Conservation (phyloP, 1,139 yeast genomes). For the Blastobotrys capitulatus region DNA sequence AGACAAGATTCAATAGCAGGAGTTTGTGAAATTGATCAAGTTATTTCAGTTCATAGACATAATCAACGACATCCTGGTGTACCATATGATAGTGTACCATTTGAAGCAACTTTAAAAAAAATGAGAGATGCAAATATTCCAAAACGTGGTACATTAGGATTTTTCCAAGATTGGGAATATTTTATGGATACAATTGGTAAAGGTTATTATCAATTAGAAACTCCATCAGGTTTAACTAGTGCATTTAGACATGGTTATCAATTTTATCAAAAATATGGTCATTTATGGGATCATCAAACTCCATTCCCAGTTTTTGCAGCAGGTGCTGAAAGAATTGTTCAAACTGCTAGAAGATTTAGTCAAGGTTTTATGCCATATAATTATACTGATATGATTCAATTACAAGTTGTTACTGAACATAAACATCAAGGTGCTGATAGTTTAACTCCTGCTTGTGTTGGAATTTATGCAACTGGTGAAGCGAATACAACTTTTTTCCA, state of each 20-base stretch:
- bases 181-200: slow-evolving; percentile 30
- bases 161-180: slow-evolving; percentile 36
- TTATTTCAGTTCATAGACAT: too few species aligned
- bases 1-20: too few species aligned
- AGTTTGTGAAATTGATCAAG: too few species aligned
- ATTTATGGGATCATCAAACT: slow-evolving; percentile 34
- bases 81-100: too few species aligned
- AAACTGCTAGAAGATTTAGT: slow-evolving; percentile 38
- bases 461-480: slow-evolving; percentile 12
- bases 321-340: slow-evolving; percentile 37
- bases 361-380: slow-evolving; percentile 39
- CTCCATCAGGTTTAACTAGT: slow-evolving; percentile 29
- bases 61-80: too few species aligned
- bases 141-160: slow-evolving; percentile 33
- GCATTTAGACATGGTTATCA: slow-evolving; percentile 31
- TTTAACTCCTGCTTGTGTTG: slow-evolving; percentile 33
- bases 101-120: slow-evolving; percentile 12
- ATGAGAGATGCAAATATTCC: slow-evolving; percentile 7
- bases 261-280: slow-evolving; percentile 34
- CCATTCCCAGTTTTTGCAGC: slow-evolving; percentile 37
- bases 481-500: slow-evolving; percentile 17
- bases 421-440: slow-evolving; percentile 38
- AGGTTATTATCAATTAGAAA: slow-evolving; percentile 27
- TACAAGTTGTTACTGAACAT: slow-evolving; percentile 37
- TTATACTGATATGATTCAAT: slow-evolving; percentile 33